Base-by-base conservation (phyloP, 2,329 filamentous ascomycete species). In the Aurifilum marmelostoma region DNA sequence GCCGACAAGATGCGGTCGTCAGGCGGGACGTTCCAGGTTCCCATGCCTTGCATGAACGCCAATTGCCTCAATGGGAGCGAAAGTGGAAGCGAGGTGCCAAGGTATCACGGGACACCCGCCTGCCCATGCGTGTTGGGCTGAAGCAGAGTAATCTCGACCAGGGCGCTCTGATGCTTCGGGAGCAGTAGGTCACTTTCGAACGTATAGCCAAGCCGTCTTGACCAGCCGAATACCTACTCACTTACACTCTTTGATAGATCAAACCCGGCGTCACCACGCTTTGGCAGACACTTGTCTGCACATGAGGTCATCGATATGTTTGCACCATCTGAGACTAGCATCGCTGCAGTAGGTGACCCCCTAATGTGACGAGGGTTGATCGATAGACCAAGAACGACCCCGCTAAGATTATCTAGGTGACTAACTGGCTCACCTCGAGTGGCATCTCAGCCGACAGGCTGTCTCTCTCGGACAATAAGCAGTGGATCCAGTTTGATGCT, bases 401-500 rank as follows among this genome's bases (percentile, higher is more conserved):
- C 3, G 72, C 73, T 41, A 73, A 77, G 37, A 77, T 39, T 34
- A 4, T 34, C 69, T 18, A 69, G 63, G 67, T 69, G 3, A 63
- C 58, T 32, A 72, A 75, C 24, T 84, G 81, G 82, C 74, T 84
- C 56, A 64, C 66, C 7, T 56, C 68, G 4, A 54, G 68, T 9
- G 74, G 74, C 0, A 71, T 75, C 27, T 39, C 69, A 3, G 63
- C 69, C 8, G 43, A 69, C 11, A 72, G 74, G 6, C 67, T 76
- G 24, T 72, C 72, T 1, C 71, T 68, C 59, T 75, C 74, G 1
- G 64, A 60, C 29, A 75, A 76, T 67, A 75, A 74, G 67, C 74
- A 81, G 74, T 83, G 80, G 81, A 72, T 83, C 56, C 79, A 81
- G 71, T 81, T 83, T 61, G 79, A 83, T 71, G 79, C 80, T 12